Evolutionary conservation across 176 grass and related monocot species (phyloP), one percentile per base, ranked within the genome.

Genomic region (Musa itinerans): DNA sequence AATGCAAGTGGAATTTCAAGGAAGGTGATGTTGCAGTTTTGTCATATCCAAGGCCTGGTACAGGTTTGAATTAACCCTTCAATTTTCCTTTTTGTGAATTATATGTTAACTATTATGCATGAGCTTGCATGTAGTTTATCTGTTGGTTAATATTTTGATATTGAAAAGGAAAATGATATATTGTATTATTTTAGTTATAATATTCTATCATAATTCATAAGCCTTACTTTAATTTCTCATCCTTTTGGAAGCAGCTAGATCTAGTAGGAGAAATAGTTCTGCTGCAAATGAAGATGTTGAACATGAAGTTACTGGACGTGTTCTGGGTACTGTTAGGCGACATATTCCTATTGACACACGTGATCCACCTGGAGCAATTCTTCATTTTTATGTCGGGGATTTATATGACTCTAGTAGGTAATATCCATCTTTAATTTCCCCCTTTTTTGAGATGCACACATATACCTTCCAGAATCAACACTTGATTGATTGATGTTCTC

Each of bases 1-100:
- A 94, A 62, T 86, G 86, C 79, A 99, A 99, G 76, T 99, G 95
- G 95, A 92, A 83, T 84, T 99, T 99, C 74, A 99, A 99, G 88
- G 95, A 99, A 89, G 95, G 95, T 23, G 95, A 99, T 78, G 95
- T 92, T 59, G 91, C 95, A 34, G 84, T 99, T 85, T 78, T 99
- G 50, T 87, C 95, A 55, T 89, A 80, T 43, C 82, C 84, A 62
- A 79, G 88, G 12, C 88, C 88, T 87, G 89, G 91, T 87, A 82
- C 91, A 92, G 95, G 95, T 94, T 81, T 63, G 22, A 62, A 53
- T 17, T 59, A 17, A 22, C 63, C 53, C 2, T 52, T 63, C 15
- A 16, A 26, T 72, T 19, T 50, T 43, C 15, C 58, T 50, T 24
- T 56, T 69, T 70, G 51, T 77, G 0, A n/a, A 53, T 53, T n/a